These are phyloP conservation scores for Trichosanthes truncata DNA, from an alignment of 306 rosid species.

Conservation along the genomic window DNA sequence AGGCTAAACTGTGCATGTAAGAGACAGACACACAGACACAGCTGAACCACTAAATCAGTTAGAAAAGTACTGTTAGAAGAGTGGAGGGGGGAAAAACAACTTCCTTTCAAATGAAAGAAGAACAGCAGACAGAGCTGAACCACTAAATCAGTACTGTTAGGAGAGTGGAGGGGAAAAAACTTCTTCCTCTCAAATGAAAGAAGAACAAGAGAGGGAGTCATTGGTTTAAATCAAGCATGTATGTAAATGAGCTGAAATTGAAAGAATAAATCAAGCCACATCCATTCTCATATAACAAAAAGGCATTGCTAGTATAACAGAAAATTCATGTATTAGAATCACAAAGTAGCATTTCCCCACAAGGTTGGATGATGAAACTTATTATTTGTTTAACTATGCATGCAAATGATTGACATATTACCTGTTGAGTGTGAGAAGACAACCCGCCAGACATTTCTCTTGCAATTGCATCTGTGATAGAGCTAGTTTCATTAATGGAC, in stretches of 20 bases:
- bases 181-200: not conserved
- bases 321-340: not conserved
- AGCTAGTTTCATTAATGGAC: constrained; percentile 47
- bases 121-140: no score
- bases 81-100: not conserved
- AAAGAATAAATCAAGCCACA: not conserved
- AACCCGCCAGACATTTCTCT: constrained; percentile 74
- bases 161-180: no score
- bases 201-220: not conserved
- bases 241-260: not conserved
- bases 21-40: not conserved
- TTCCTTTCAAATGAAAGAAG: not conserved
- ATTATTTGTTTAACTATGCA: not conserved
- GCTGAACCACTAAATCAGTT: not conserved
- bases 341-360: not conserved
- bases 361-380: not conserved
- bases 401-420: constrained; percentile 10
- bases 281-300: not conserved
- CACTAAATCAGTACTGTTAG: no score
- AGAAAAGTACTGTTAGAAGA: not conserved
- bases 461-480: constrained; percentile 60
- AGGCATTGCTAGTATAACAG: not conserved
- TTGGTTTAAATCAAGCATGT: not conserved
- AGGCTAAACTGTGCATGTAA: not conserved
- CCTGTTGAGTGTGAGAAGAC: constrained; percentile 59